A percentile compares a stretch with the other conserved stretches of the same genome.
Conservation (phyloP, 352 stramenopile species). For the Phytopythium litorale region DNA sequence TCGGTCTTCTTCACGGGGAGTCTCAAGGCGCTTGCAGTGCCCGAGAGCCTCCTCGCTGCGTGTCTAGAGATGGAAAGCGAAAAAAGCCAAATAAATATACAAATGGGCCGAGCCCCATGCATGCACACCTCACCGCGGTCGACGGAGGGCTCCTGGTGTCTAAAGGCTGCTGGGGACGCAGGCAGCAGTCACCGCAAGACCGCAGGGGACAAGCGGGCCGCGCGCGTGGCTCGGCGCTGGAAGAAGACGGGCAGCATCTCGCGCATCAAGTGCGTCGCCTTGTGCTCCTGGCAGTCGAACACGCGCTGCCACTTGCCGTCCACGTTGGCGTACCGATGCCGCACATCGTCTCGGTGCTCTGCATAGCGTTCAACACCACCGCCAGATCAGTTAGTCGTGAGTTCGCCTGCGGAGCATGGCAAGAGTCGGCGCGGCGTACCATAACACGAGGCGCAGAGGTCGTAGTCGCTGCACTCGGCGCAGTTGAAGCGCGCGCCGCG, state of each 20-base stretch:
- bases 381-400: background rate
- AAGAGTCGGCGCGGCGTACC: slow-evolving; percentile 19
- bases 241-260: slow-evolving; percentile 76
- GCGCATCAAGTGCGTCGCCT: slow-evolving; percentile 44
- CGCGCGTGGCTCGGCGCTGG: background rate
- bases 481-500: slow-evolving; percentile 72
- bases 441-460: slow-evolving; percentile 59
- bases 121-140: background rate
- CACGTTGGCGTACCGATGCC: slow-evolving; percentile 74
- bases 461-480: slow-evolving; percentile 72
- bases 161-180: background rate
- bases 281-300: slow-evolving; percentile 74
- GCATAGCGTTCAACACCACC: slow-evolving; percentile 2
- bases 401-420: background rate
- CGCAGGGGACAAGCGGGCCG: background rate
- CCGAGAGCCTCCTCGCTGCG: background rate
- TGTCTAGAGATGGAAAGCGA: slow-evolving; percentile 6
- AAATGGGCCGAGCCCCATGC: background rate
- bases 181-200: background rate
- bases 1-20: background rate
- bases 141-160: background rate
- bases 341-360: slow-evolving; percentile 58
- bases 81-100: slow-evolving; percentile 10
- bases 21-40: too few species aligned
- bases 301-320: slow-evolving; percentile 79